Base-by-base conservation (phyloP, 2,329 filamentous ascomycete genomes). In the Sporothrix inflata region DNA sequence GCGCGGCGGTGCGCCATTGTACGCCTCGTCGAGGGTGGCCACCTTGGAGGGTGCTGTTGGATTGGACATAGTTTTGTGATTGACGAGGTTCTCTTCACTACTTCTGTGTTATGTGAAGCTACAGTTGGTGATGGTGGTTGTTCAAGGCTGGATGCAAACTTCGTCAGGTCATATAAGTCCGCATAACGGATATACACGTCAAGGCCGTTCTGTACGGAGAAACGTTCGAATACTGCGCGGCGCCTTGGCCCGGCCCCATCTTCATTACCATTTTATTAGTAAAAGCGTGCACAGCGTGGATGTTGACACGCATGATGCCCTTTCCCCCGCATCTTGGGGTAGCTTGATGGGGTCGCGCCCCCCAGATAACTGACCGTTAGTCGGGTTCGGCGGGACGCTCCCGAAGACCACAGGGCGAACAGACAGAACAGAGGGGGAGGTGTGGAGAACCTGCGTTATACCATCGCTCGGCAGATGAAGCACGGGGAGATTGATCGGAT, bases 1-100 rank as follows among this genome's bases (percentile, higher is more conserved):
- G 12, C 77, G 76, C 4, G 40, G 45, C 4, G 78, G 78, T 5
- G 75, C 71, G 11, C 78, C 78, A 53, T 76, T 78, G 72, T 79
- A 76, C 19, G 75, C 75, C 30, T 78, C 75, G 19, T 77, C 68
- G 11, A 79, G 70, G 9, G 65, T 71, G 11, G 70, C 55, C 14
- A 73, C 51, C 45, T 60, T 69, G 63, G 27, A 0, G 42, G 6
- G 30, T 34, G 30, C 30, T 34, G 30, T 6, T 6, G 30, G 30
- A 34, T 34, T 6, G 30, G 30, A 34, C 30, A 34, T 34, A 34
- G 3, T 34, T 34, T 3, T 34, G 30, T 34, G 30, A 34, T 34
- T 34, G 30, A 34, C 6, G 30, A 6, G 30, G 30, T 34, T 3
- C 6, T 3, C 6, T 34, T 34, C 6, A 3, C 30, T 34, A 6